Evolutionary conservation across 2,329 filamentous ascomycete species (phyloP).

Genomic region (Uncinocarpus reesii): DNA sequence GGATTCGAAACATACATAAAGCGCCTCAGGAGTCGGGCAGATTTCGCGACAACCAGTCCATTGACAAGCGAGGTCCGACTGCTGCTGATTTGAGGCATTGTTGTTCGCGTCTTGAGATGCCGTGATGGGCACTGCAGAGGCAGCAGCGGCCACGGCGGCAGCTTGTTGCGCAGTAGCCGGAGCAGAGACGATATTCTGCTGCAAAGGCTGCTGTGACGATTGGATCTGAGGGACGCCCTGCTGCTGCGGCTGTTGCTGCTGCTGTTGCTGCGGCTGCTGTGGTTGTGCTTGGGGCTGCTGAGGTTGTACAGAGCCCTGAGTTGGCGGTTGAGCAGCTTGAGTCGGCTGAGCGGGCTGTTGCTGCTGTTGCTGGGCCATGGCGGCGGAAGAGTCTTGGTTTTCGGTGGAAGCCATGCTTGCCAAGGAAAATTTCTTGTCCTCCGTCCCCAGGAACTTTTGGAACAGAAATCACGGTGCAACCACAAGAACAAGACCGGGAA

Average conservation of each 20-base stretch:
- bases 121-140: slow-evolving; percentile 30
- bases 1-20: slow-evolving; percentile 46
- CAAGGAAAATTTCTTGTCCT: slow-evolving; percentile 19
- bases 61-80: slow-evolving; percentile 43
- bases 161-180: slow-evolving; percentile 27
- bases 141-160: slow-evolving; percentile 28
- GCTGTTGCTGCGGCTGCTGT: slow-evolving; percentile 15
- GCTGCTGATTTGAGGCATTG: slow-evolving; percentile 22
- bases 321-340: slow-evolving; percentile 10
- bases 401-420: slow-evolving; percentile 33
- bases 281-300: slow-evolving; percentile 14
- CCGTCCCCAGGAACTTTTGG: slow-evolving; percentile 5
- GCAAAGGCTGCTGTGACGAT: slow-evolving; percentile 16
- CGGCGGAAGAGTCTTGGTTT: slow-evolving; percentile 26
- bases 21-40: slow-evolving; percentile 47
- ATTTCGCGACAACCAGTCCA: slow-evolving; percentile 55
- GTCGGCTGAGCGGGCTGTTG: slow-evolving; percentile 14
- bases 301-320: slow-evolving; percentile 5
- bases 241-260: slow-evolving; percentile 15
- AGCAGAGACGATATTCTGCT: slow-evolving; percentile 22
- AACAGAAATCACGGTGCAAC: background rate
- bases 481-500: background rate
- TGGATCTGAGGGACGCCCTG: slow-evolving; percentile 20
- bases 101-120: slow-evolving; percentile 16
- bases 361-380: slow-evolving; percentile 18